A percentile compares a stretch with the other conserved stretches of the same genome.
Conservation (phyloP, 768 basidiomycete genomes). For the Naematelia aurantialba region DNA sequence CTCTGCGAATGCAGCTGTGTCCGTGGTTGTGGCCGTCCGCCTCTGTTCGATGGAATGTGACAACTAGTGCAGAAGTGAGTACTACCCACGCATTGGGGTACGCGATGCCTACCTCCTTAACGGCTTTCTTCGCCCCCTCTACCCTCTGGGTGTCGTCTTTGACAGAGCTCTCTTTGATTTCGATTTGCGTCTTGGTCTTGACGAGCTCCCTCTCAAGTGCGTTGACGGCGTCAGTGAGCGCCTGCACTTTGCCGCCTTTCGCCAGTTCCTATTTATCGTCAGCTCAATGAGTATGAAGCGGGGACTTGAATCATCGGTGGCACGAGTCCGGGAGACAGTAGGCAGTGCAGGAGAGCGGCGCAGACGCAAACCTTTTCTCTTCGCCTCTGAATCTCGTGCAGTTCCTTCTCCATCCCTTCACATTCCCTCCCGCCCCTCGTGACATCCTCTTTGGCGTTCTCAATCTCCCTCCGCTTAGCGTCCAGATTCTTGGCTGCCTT, state of each 20-base stretch:
- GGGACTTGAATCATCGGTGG: too few species aligned
- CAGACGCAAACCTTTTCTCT: slow-evolving; percentile 58
- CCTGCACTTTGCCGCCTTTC: slow-evolving; percentile 88
- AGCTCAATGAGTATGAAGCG: neutral
- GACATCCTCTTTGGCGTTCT: slow-evolving; percentile 38
- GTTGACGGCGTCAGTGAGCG: slow-evolving; percentile 73
- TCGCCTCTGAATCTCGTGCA: slow-evolving; percentile 64
- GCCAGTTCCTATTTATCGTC: slow-evolving; percentile 62
- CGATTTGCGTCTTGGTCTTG: slow-evolving; percentile 78
- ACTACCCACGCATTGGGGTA: neutral
- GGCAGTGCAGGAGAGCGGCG: too few species aligned
- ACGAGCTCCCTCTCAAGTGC: slow-evolving; percentile 74
- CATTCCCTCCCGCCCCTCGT: slow-evolving; percentile 56
- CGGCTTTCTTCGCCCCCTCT: slow-evolving; percentile 56
- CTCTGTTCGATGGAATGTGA: slow-evolving; percentile 61
- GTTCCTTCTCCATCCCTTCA: slow-evolving; percentile 60
- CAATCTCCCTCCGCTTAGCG: slow-evolving; percentile 36
- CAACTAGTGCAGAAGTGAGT: slow-evolving; percentile 54
- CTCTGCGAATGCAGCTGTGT: slow-evolving; percentile 58
- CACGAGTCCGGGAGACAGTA: too few species aligned
- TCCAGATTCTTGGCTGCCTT: slow-evolving; percentile 37
- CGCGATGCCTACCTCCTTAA: slow-evolving; percentile 58
- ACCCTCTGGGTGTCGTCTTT: slow-evolving; percentile 71
- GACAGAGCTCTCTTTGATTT: slow-evolving; percentile 71
- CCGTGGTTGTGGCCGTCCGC: slow-evolving; percentile 58